Percentiles rank a stretch among this genome's conserved stretches.
Evolutionary conservation across 2,329 filamentous ascomycete species (phyloP).

Genomic region (Talaromyces verruculosus): DNA sequence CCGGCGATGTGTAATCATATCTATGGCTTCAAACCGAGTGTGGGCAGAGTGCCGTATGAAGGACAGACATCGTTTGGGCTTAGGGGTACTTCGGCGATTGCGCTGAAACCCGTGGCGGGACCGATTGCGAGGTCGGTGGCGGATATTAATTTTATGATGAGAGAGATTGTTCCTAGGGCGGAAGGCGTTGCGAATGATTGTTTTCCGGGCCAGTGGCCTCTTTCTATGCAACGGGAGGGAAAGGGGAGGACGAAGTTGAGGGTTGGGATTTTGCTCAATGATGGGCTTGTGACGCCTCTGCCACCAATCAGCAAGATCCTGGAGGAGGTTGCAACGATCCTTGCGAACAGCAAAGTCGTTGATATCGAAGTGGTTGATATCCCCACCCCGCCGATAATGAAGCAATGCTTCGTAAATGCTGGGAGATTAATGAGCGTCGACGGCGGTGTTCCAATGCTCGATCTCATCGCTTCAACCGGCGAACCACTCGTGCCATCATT

Average conservation of each 20-base stretch:
- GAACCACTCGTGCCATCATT: conserved; percentile 64
- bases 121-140: conserved; percentile 36
- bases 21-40: conserved; percentile 39
- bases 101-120: conserved; percentile 42
- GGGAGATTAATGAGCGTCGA: conserved; percentile 61
- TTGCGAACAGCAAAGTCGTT: conserved; percentile 30
- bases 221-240: conserved; percentile 44
- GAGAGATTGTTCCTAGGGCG: conserved; percentile 48
- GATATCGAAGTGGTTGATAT: conserved; percentile 61
- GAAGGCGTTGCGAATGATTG: conserved; percentile 49
- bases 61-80: conserved; percentile 34
- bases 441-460: conserved; percentile 57
- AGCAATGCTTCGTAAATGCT: conserved; percentile 57
- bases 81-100: conserved; percentile 48
- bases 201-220: conserved; percentile 37
- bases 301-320: conserved; percentile 9
- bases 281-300: conserved; percentile 15
- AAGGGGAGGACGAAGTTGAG: conserved; percentile 21
- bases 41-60: conserved; percentile 31
- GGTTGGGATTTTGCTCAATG: conserved; percentile 13
- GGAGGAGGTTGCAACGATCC: conserved; percentile 36
- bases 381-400: conserved; percentile 53
- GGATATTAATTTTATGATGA: conserved; percentile 27
- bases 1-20: conserved; percentile 37
- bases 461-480: conserved; percentile 55